phyloP scores from a whole-genome alignment of 2,329 filamentous ascomycete genomes.

The Colletotrichum karsti region DNA sequence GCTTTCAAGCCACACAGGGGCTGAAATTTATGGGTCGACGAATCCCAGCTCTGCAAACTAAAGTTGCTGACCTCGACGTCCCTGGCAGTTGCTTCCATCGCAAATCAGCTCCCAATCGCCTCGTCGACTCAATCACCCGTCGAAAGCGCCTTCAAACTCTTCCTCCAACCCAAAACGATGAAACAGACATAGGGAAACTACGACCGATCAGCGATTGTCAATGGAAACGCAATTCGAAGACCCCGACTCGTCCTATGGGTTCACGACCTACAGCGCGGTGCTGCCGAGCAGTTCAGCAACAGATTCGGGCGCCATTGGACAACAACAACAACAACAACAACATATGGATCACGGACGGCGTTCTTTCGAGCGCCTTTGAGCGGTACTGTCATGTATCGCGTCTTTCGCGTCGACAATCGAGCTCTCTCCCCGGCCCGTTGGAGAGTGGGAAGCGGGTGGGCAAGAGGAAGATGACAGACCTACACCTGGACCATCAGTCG shows the following conservation, averaged over 20 bases:
- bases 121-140: background rate
- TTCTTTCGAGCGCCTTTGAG: conserved; percentile 59
- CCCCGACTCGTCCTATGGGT: background rate
- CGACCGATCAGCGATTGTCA: background rate
- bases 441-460: conserved; percentile 62
- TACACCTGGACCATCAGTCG: conserved; percentile 49
- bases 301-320: conserved; percentile 45
- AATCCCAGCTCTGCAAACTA: conserved; percentile 11
- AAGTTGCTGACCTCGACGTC: background rate
- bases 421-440: conserved; percentile 60
- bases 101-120: background rate
- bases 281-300: conserved; percentile 55
- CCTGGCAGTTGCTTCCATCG: background rate
- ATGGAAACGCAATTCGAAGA: background rate
- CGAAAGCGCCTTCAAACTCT: background rate
- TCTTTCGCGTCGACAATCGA: conserved; percentile 37
- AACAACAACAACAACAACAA: too few relatives aligned
- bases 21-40: conserved; percentile 2
- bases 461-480: conserved; percentile 62
- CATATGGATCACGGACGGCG: conserved; percentile 68
- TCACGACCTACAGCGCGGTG: conserved; percentile 47
- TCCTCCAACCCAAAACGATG: background rate
- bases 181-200: background rate
- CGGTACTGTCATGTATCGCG: conserved; percentile 46
- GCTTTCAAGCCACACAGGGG: conserved; percentile 9